These are phyloP conservation scores for Ceratonia siliqua DNA, from an alignment of 306 rosid species.

Conservation along the genomic window DNA sequence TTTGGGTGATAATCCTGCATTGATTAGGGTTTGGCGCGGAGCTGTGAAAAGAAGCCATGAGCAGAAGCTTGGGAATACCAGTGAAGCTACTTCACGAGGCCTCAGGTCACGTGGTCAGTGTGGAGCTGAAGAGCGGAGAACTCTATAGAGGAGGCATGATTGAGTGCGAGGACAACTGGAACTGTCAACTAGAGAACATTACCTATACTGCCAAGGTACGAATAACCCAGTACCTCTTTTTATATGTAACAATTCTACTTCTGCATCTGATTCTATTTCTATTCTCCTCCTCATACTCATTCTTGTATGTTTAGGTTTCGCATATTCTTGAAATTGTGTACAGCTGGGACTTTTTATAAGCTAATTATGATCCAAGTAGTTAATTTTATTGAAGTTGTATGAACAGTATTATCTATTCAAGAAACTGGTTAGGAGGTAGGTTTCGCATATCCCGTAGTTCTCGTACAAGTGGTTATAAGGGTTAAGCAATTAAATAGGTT, in stretches of 20 bases:
- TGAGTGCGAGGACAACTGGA: slow-evolving; percentile 99
- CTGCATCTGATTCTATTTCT: neutral
- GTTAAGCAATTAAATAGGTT: neutral
- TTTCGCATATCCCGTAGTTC: too few relatives aligned
- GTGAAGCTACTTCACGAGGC: slow-evolving; percentile 99
- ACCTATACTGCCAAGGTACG: slow-evolving; percentile 97
- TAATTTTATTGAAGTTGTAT: neutral
- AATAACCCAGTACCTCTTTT: neutral
- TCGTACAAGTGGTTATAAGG: neutral
- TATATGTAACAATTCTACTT: neutral
- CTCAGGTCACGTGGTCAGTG: slow-evolving; percentile 90
- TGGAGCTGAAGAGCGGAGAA: slow-evolving; percentile 98
- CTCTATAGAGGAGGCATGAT: slow-evolving; percentile 95
- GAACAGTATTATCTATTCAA: neutral
- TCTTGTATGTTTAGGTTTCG: neutral
- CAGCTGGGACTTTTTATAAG: neutral
- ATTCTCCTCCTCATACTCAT: neutral
- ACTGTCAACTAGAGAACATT: slow-evolving; percentile 97
- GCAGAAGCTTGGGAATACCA: slow-evolving; percentile 96
- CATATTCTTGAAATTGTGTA: neutral
- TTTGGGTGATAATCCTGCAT: too few relatives aligned
- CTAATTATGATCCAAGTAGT: neutral
- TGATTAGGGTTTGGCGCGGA: slow-evolving; percentile 51
- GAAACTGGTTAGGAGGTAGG: neutral
- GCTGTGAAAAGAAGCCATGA: slow-evolving; percentile 47